A percentile compares a stretch with the other conserved stretches of the same genome.
Evolutionary conservation across 257 asterid genomes (phyloP).

Genomic region (Datura wrightii): DNA sequence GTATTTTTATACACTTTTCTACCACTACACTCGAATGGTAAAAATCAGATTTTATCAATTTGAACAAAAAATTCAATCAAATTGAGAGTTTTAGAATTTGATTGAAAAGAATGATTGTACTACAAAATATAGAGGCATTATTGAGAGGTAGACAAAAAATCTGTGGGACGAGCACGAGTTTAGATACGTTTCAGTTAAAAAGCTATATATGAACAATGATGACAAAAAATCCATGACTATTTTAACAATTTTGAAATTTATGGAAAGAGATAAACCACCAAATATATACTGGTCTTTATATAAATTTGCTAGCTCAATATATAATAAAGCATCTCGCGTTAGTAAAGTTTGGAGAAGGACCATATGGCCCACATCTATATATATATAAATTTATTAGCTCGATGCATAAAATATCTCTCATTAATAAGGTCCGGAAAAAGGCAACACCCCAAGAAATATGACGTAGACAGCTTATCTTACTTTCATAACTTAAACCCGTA

Average conservation of each 20-base stretch:
- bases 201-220: neutral
- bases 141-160: conserved; percentile 8
- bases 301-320: too few relatives aligned
- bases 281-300: neutral
- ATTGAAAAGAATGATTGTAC: neutral
- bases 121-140: neutral
- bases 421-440: too few relatives aligned
- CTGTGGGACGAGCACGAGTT: conserved; percentile 2
- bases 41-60: neutral
- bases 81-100: neutral
- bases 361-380: too few relatives aligned
- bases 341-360: too few relatives aligned
- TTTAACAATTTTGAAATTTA: neutral
- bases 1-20: too few relatives aligned
- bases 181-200: neutral
- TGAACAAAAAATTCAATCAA: neutral
- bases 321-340: too few relatives aligned
- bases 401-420: too few relatives aligned
- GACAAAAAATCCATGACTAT: neutral
- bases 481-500: too few relatives aligned
- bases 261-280: neutral
- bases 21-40: too few relatives aligned
- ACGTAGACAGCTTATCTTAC: too few relatives aligned
- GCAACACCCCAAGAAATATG: too few relatives aligned
- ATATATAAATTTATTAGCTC: too few relatives aligned